A percentile compares a stretch with the other conserved stretches of the same genome.
These are phyloP conservation scores for Xylariaceae sp. DNA, from an alignment of 2,329 filamentous ascomycete genomes.

Conservation along the genomic window DNA sequence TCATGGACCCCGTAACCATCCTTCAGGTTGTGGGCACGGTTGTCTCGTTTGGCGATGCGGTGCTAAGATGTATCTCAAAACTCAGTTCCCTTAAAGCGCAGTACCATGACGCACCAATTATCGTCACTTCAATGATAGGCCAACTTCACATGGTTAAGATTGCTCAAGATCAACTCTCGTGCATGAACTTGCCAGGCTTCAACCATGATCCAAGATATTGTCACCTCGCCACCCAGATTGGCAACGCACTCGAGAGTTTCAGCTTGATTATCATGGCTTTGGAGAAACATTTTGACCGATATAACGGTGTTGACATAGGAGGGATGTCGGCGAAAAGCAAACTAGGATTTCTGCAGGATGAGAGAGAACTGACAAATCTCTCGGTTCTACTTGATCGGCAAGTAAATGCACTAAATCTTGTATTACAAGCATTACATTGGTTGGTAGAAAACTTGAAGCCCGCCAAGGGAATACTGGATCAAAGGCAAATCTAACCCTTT, in stretches of 20 bases:
- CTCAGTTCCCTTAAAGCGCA: slow-evolving; percentile 27
- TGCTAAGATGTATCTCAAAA: slow-evolving; percentile 25
- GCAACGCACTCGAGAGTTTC: slow-evolving; percentile 46
- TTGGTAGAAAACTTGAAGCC: too few species aligned
- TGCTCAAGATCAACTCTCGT: slow-evolving; percentile 26
- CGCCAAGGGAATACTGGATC: too few species aligned
- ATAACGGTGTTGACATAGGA: not conserved
- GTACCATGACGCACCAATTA: slow-evolving; percentile 26
- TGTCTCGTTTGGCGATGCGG: slow-evolving; percentile 27
- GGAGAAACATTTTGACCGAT: slow-evolving; percentile 16
- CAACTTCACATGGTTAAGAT: slow-evolving; percentile 29
- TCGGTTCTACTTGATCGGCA: slow-evolving; percentile 30
- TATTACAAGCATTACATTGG: slow-evolving; percentile 32
- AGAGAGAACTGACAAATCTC: slow-evolving; percentile 27
- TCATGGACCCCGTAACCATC: slow-evolving; percentile 31
- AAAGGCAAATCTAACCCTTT: slow-evolving; percentile 1
- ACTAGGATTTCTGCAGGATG: slow-evolving; percentile 22
- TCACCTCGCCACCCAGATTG: slow-evolving; percentile 24
- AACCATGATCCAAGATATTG: slow-evolving; percentile 22
- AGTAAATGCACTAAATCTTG: slow-evolving; percentile 29
- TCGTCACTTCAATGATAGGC: slow-evolving; percentile 29
- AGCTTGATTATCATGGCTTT: slow-evolving; percentile 52
- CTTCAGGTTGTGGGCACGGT: slow-evolving; percentile 28
- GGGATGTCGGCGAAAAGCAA: slow-evolving; percentile 11
- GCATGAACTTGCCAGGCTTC: slow-evolving; percentile 1